A percentile compares a stretch with the other conserved stretches of the same genome.
phyloP scores from a whole-genome alignment of 164 flowering plant genomes.

The Vitis vinifera region ASM3070453v1 NC_081814.1:3071001-3071500 shows the following conservation, averaged over 20 bases:
- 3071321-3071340: slow-evolving; percentile 18
- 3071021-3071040: slow-evolving; percentile 30
- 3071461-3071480: slow-evolving; percentile 87
- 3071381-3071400: slow-evolving; percentile 94
- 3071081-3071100: slow-evolving; percentile 3
- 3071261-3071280: background rate
- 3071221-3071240: background rate
- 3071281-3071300: background rate
- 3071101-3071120: background rate
- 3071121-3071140: too few relatives aligned
- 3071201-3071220: background rate
- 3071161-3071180: slow-evolving; percentile 1
- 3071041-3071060: slow-evolving; percentile 26
- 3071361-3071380: slow-evolving; percentile 90
- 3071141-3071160: background rate
- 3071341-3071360: slow-evolving; percentile 73
- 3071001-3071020: slow-evolving; percentile 19
- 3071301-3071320: background rate
- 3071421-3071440: slow-evolving; percentile 66
- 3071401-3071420: slow-evolving; percentile 75
- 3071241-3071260: background rate
- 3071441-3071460: slow-evolving; percentile 91
- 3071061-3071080: slow-evolving; percentile 16
- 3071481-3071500: slow-evolving; percentile 92
- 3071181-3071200: slow-evolving; percentile 21